Percentiles rank a stretch among this genome's conserved stretches.
phyloP scores from a whole-genome alignment of 176 grass and related monocot genomes.

The Oryza meyeriana region DNA sequence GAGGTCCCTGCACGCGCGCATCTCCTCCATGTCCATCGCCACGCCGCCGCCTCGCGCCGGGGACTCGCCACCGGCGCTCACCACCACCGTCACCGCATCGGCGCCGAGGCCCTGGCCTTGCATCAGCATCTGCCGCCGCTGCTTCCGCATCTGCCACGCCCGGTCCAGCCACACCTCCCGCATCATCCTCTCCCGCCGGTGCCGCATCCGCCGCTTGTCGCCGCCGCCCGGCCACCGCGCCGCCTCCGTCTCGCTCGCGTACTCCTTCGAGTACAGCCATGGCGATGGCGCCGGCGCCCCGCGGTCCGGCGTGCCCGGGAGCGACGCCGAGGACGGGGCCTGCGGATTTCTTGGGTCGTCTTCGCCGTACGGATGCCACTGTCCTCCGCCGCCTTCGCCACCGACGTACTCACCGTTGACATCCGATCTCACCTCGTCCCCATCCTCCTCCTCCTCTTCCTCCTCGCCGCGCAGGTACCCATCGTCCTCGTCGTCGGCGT shows the following conservation, averaged over 20 bases:
- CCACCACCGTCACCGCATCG: slow-evolving; percentile 3
- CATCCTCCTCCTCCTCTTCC: background rate
- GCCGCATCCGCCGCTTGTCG: background rate
- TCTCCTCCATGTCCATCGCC: slow-evolving; percentile 73
- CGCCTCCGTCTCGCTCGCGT: slow-evolving; percentile 66
- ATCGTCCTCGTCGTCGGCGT: slow-evolving; percentile 51
- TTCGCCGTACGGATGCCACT: background rate
- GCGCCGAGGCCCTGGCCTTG: background rate
- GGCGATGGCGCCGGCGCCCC: slow-evolving; percentile 3
- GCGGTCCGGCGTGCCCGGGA: slow-evolving; percentile 48
- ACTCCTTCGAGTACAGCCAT: slow-evolving; percentile 38
- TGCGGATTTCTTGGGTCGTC: background rate
- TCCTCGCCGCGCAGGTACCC: background rate
- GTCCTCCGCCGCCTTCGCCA: background rate
- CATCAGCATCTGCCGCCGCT: background rate
- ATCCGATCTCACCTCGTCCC: slow-evolving; percentile 25
- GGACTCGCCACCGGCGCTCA: slow-evolving; percentile 1
- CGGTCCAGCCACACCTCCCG: slow-evolving; percentile 63
- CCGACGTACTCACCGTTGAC: background rate
- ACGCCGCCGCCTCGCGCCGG: background rate
- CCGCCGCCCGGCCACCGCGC: slow-evolving; percentile 21
- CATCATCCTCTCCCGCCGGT: slow-evolving; percentile 24
- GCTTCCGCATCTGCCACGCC: slow-evolving; percentile 54
- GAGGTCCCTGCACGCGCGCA: slow-evolving; percentile 65
- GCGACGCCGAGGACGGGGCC: slow-evolving; percentile 21